These are phyloP conservation scores for Plasmodium gallinaceum DNA, from an alignment of 169 alveolate genomes.

Conservation along the genomic window DNA sequence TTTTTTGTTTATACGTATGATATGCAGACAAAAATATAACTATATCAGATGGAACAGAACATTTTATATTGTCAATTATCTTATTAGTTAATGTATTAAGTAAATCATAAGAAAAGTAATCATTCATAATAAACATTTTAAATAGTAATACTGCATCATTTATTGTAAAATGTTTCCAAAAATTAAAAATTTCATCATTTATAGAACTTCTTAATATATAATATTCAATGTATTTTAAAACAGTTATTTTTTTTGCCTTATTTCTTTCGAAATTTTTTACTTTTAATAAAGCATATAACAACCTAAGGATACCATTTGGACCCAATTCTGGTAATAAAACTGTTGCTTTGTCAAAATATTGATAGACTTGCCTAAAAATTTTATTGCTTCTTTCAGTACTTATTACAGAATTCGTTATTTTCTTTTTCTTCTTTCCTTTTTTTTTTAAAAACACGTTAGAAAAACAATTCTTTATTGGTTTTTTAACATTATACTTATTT, in stretches of 20 bases:
- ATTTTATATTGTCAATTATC: constrained; percentile 3
- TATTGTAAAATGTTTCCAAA: constrained; percentile 39
- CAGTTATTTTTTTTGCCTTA: constrained; percentile 6
- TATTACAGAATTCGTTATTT: neutral
- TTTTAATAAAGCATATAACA: constrained; percentile 41
- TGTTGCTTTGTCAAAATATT: constrained; percentile 29
- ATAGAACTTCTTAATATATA: constrained; percentile 18
- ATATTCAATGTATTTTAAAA: constrained; percentile 50
- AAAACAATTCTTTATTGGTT: neutral
- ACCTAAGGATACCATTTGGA: constrained; percentile 45
- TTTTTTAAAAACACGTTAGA: neutral
- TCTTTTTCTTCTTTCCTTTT: constrained; percentile 7
- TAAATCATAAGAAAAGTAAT: constrained; percentile 30
- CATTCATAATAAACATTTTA: constrained; percentile 45
- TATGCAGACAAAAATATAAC: constrained; percentile 38
- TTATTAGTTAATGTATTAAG: constrained; percentile 10
- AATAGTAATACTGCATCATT: constrained; percentile 38
- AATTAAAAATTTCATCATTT: constrained; percentile 16
- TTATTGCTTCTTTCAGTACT: neutral
- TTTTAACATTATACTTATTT: constrained; percentile 4
- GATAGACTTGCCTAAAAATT: constrained; percentile 48
- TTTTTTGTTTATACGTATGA: constrained; percentile 29
- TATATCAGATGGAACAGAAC: constrained; percentile 25
- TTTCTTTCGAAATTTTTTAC: constrained; percentile 20
- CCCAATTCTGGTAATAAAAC: constrained; percentile 70